Conservation (phyloP, 140 eudicot genomes). For the Ambrosia hybrid region DNA sequence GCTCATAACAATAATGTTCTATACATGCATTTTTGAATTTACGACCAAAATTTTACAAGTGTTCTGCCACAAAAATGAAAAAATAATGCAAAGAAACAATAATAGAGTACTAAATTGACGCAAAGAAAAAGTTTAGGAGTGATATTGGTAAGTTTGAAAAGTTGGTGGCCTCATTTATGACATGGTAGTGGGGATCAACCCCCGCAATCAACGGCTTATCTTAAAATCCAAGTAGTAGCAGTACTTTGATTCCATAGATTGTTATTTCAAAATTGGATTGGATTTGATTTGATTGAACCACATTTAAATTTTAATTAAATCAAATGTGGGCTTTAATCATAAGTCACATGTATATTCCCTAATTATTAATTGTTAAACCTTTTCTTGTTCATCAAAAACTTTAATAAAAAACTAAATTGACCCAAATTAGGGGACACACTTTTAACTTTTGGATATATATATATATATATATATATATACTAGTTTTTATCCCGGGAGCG, state of each 20-base stretch:
- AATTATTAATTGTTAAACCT: slow-evolving; percentile 4
- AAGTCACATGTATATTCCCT: not conserved
- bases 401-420: slow-evolving; percentile 13
- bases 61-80: not conserved
- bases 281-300: slow-evolving; percentile 34
- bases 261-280: slow-evolving; percentile 26
- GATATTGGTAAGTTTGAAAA: not conserved
- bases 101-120: not conserved
- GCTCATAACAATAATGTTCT: not conserved
- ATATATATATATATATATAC: not conserved
- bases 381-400: not conserved
- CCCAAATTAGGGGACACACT: slow-evolving; percentile 27
- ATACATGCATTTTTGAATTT: not conserved
- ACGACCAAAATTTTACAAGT: not conserved
- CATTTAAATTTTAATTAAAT: slow-evolving; percentile 15
- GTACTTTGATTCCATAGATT: slow-evolving; percentile 31
- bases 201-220: slow-evolving; percentile 42
- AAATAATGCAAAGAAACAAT: not conserved
- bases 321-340: slow-evolving; percentile 18
- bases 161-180: slow-evolving; percentile 19
- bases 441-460: not conserved
- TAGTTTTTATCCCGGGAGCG: no score
- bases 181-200: slow-evolving; percentile 26
- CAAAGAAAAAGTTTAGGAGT: slow-evolving; percentile 17
- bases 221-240: slow-evolving; percentile 28